These are phyloP conservation scores for Pseudevernia furfuracea DNA, from an alignment of 495 filamentous ascomycete genomes.

Conservation along the genomic window DNA sequence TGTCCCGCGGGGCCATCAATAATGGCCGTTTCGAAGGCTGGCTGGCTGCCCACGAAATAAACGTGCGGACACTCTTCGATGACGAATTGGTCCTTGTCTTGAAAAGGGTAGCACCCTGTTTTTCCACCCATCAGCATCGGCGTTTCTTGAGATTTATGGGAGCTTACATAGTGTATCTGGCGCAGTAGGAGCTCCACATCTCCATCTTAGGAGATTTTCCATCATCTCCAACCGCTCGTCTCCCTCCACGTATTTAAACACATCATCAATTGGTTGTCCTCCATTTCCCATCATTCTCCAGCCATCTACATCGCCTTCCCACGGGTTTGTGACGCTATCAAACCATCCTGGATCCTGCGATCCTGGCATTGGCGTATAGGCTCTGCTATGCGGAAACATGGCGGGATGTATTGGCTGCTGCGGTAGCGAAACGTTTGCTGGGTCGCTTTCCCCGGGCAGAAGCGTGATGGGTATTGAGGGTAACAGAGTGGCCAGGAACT, in stretches of 20 bases:
- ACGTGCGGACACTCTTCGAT: slow-evolving; percentile 77
- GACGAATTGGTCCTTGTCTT: slow-evolving; percentile 83
- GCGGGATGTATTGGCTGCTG: slow-evolving; percentile 78
- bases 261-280: slow-evolving; percentile 89
- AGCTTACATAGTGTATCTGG: slow-evolving; percentile 89
- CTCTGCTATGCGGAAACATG: slow-evolving; percentile 67
- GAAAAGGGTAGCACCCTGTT: slow-evolving; percentile 89
- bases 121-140: slow-evolving; percentile 8
- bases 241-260: slow-evolving; percentile 73
- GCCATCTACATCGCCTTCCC: slow-evolving; percentile 80
- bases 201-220: slow-evolving; percentile 87
- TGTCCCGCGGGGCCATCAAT: slow-evolving; percentile 60
- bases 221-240: slow-evolving; percentile 75
- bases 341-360: slow-evolving; percentile 63
- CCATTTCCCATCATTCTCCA: slow-evolving; percentile 76
- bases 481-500: slow-evolving; percentile 70
- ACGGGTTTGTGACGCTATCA: slow-evolving; percentile 87
- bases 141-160: background rate
- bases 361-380: slow-evolving; percentile 51
- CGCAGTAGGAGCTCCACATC: slow-evolving; percentile 85
- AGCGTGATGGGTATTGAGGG: slow-evolving; percentile 75
- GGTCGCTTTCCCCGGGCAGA: slow-evolving; percentile 67
- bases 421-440: slow-evolving; percentile 70
- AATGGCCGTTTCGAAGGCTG: slow-evolving; percentile 65
- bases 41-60: slow-evolving; percentile 85